phyloP scores from a whole-genome alignment of 2,329 filamentous ascomycete species.

The Aspergillus versicolor region DNA sequence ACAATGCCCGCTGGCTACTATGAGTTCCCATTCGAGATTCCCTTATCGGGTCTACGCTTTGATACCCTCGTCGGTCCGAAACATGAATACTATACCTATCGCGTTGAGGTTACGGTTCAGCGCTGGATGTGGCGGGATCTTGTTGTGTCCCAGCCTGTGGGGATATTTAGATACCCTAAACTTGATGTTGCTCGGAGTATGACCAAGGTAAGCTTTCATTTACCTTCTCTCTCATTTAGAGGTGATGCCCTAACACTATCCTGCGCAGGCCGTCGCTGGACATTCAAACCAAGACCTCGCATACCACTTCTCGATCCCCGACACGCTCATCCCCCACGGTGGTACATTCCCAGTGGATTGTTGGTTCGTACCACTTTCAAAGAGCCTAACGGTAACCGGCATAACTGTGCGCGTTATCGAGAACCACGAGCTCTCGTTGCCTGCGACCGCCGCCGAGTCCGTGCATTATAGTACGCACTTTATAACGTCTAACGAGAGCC shows the following conservation, averaged over 20 bases:
- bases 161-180: slow-evolving; percentile 15
- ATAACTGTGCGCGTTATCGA: slow-evolving; percentile 16
- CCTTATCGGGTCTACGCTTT: slow-evolving; percentile 9
- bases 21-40: slow-evolving; percentile 21
- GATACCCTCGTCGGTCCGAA: slow-evolving; percentile 13
- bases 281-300: slow-evolving; percentile 12
- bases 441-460: slow-evolving; percentile 19
- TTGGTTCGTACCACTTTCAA: slow-evolving; percentile 14
- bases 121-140: slow-evolving; percentile 15
- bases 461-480: slow-evolving; percentile 12
- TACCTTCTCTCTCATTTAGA: neutral
- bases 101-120: slow-evolving; percentile 15
- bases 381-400: slow-evolving; percentile 7
- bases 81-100: slow-evolving; percentile 20
- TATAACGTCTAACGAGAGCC: slow-evolving; percentile 11
- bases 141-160: slow-evolving; percentile 16
- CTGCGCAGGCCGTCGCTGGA: slow-evolving; percentile 10
- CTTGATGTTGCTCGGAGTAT: neutral
- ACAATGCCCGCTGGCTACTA: slow-evolving; percentile 19
- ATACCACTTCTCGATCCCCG: slow-evolving; percentile 20
- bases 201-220: neutral
- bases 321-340: slow-evolving; percentile 20
- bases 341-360: slow-evolving; percentile 20
- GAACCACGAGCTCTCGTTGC: slow-evolving; percentile 16
- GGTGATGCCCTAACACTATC: too few species aligned